Percentiles rank a stretch among this genome's conserved stretches.
Evolutionary conservation across 225 moss, liverwort and hornwort genomes (phyloP).

Genomic region (Takakia lepidozioides): DNA sequence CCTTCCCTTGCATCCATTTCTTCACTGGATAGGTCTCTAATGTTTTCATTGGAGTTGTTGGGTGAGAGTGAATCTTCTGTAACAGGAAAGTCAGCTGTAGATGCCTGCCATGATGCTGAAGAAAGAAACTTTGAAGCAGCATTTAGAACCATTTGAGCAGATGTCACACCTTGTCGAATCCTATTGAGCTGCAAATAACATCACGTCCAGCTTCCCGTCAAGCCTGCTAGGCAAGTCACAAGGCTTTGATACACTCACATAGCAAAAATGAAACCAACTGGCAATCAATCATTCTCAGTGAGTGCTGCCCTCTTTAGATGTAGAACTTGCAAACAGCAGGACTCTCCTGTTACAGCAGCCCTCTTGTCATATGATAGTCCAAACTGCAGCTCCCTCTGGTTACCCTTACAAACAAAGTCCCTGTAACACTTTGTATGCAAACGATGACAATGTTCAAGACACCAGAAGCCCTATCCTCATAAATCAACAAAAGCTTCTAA

Average conservation of each 20-base stretch:
- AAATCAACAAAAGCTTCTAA: no score
- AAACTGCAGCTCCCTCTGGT: no score
- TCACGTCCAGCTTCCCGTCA: not conserved
- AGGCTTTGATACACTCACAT: not conserved
- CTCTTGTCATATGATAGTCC: no score
- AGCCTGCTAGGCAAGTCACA: not conserved
- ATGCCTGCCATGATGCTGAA: not conserved
- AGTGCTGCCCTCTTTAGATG: no score
- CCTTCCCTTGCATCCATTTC: constrained; percentile 16
- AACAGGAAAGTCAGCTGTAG: no score
- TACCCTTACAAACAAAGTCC: no score
- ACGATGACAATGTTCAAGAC: no score
- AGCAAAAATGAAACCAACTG: not conserved
- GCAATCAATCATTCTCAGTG: not conserved
- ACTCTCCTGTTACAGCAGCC: no score
- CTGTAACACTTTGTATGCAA: no score
- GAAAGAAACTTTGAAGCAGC: constrained; percentile 18
- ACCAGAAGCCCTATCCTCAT: no score
- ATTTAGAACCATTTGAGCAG: constrained; percentile 35
- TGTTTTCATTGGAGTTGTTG: constrained; percentile 7
- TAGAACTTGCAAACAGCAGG: no score
- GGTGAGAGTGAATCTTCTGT: constrained; percentile 6
- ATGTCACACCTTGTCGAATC: constrained; percentile 31
- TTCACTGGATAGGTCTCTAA: constrained; percentile 8
- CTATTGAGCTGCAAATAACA: constrained; percentile 35